These are phyloP conservation scores for Ustilago crameri DNA, from an alignment of 1,284 basidiomycete species.

Conservation along the genomic window DNA sequence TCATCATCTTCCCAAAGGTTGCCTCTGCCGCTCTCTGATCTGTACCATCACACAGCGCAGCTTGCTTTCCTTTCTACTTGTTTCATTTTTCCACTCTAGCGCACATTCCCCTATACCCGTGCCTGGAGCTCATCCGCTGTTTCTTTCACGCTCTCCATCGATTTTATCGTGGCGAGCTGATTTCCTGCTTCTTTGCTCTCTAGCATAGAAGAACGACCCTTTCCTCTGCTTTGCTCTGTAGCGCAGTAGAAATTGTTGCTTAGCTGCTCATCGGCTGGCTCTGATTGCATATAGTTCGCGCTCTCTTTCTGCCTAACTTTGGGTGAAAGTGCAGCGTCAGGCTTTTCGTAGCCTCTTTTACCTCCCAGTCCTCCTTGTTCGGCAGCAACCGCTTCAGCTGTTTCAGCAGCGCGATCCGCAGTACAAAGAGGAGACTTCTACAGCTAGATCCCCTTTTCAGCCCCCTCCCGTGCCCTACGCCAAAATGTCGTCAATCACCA, in stretches of 20 bases:
- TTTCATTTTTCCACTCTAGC: background rate
- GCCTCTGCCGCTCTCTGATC: no score
- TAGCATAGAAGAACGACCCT: background rate
- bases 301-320: conserved; percentile 1
- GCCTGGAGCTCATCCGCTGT: conserved; percentile 9
- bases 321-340: conserved; percentile 16
- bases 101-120: background rate
- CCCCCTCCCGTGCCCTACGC: background rate
- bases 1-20: no score
- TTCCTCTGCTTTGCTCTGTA: no score
- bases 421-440: conserved; percentile 7
- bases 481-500: conserved; percentile 52
- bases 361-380: conserved; percentile 25
- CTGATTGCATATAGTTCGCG: conserved; percentile 2
- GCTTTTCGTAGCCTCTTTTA: conserved; percentile 27
- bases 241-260: conserved; percentile 1
- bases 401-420: conserved; percentile 29
- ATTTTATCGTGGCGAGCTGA: background rate
- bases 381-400: conserved; percentile 33
- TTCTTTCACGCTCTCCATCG: conserved; percentile 4
- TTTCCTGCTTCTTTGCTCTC: background rate
- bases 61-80: background rate
- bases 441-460: conserved; percentile 1
- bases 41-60: no score
- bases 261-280: conserved; percentile 9